Percentiles rank a stretch among this genome's conserved stretches.
Evolutionary conservation across 306 rosid species (phyloP).

Genomic region (Corylus avellana): DNA sequence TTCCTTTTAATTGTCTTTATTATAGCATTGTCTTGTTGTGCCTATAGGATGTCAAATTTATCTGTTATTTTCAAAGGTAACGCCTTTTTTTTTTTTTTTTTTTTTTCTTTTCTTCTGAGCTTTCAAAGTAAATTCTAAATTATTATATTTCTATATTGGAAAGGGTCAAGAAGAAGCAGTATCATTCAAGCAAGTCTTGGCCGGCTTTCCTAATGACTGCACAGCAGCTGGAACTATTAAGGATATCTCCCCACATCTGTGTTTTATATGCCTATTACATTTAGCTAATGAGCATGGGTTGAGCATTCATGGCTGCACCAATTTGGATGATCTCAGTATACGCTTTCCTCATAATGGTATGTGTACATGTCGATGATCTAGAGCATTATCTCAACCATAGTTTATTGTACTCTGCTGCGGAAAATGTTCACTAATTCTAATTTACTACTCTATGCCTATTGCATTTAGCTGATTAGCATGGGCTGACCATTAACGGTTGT

Average conservation of each 20-base stretch:
- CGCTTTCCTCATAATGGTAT: conserved; percentile 36
- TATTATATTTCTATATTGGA: conserved; percentile 7
- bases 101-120: no score
- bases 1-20: background rate
- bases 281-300: conserved; percentile 90
- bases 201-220: conserved; percentile 70
- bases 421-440: background rate
- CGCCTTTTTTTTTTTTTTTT: background rate
- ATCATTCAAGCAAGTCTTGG: conserved; percentile 72
- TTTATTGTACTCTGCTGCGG: background rate
- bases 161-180: conserved; percentile 52
- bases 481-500: background rate
- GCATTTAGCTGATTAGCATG: background rate
- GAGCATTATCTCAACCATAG: conserved; percentile 12
- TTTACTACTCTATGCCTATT: background rate
- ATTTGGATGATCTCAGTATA: conserved; percentile 72
- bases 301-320: conserved; percentile 57
- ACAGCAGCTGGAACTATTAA: conserved; percentile 61
- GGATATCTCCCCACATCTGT: conserved; percentile 89
- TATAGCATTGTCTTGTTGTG: background rate
- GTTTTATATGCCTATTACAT: conserved; percentile 94
- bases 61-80: no score
- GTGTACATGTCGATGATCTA: conserved; percentile 29
- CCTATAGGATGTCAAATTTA: background rate
- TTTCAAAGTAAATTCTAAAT: conserved; percentile 22